A percentile compares a stretch with the other conserved stretches of the same genome.
Conservation (phyloP, 352 stramenopile genomes). For the Pythium volutum region DNA sequence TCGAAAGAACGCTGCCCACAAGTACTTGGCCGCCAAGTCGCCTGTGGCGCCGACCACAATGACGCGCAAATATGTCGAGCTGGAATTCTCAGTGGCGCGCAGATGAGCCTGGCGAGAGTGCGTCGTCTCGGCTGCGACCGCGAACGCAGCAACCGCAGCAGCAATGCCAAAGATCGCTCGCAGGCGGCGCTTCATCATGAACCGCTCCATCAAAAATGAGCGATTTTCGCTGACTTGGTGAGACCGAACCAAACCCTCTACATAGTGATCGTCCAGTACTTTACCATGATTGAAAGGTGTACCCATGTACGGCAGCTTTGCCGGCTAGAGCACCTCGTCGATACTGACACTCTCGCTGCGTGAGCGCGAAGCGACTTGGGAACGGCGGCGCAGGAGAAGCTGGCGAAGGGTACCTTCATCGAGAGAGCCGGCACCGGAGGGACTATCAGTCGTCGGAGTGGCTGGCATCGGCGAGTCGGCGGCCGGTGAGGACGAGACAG, state of each 20-base stretch:
- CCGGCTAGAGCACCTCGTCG: constrained; percentile 39
- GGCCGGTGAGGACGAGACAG: not conserved
- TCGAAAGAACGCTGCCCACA: constrained; percentile 73
- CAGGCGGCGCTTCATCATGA: not conserved
- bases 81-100: not conserved
- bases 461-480: not conserved
- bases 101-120: not conserved
- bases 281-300: constrained; percentile 7
- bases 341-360: constrained; percentile 42
- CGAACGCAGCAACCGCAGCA: not conserved
- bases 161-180: not conserved
- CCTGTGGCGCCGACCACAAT: constrained; percentile 70
- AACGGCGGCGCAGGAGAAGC: constrained; percentile 12
- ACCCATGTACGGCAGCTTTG: too few species aligned
- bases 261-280: not conserved
- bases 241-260: constrained; percentile 1
- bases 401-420: constrained; percentile 7
- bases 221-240: constrained; percentile 2
- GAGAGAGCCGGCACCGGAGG: not conserved
- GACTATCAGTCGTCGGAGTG: not conserved
- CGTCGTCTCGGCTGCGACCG: not conserved
- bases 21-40: constrained; percentile 80
- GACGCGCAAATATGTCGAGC: constrained; percentile 29
- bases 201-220: not conserved
- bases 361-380: constrained; percentile 28